phyloP scores from a whole-genome alignment of 192 early-diverging fungal species.

The Anaeromyces robustus region DNA sequence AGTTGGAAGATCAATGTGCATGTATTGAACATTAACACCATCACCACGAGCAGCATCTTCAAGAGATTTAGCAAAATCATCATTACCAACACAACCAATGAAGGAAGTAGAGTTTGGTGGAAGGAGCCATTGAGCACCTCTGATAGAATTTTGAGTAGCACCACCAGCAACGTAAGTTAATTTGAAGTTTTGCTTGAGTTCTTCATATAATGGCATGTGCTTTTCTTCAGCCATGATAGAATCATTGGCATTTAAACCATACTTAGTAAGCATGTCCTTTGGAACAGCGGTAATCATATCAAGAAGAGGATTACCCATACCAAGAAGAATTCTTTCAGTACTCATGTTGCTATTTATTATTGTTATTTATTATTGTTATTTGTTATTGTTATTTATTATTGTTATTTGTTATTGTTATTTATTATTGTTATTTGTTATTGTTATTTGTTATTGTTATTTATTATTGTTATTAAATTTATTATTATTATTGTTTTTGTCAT shows the following conservation, averaged over 20 bases:
- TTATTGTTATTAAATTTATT: too few species aligned
- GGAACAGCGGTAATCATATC: slow-evolving; percentile 82
- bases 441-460: too few species aligned
- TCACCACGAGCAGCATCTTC: slow-evolving; percentile 62
- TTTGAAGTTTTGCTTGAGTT: slow-evolving; percentile 52
- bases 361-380: too few species aligned
- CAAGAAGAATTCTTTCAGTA: slow-evolving; percentile 36
- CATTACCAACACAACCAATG: slow-evolving; percentile 82
- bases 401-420: too few species aligned
- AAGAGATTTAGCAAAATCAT: slow-evolving; percentile 62
- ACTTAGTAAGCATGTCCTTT: slow-evolving; percentile 62
- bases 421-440: too few species aligned
- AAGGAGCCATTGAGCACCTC: slow-evolving; percentile 76
- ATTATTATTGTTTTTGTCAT: too few species aligned
- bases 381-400: too few species aligned
- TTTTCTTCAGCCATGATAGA: slow-evolving; percentile 83
- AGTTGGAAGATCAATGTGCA: slow-evolving; percentile 63
- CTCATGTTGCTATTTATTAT: neutral
- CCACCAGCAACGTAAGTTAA: slow-evolving; percentile 89
- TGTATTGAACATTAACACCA: slow-evolving; percentile 81
- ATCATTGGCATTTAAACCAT: slow-evolving; percentile 80
- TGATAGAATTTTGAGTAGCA: slow-evolving; percentile 88
- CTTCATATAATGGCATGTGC: slow-evolving; percentile 77
- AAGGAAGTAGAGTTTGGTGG: slow-evolving; percentile 78
- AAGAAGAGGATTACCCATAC: slow-evolving; percentile 93